Base-by-base conservation (phyloP, 352 stramenopile genomes). In the Phytophthora constricta region DNA sequence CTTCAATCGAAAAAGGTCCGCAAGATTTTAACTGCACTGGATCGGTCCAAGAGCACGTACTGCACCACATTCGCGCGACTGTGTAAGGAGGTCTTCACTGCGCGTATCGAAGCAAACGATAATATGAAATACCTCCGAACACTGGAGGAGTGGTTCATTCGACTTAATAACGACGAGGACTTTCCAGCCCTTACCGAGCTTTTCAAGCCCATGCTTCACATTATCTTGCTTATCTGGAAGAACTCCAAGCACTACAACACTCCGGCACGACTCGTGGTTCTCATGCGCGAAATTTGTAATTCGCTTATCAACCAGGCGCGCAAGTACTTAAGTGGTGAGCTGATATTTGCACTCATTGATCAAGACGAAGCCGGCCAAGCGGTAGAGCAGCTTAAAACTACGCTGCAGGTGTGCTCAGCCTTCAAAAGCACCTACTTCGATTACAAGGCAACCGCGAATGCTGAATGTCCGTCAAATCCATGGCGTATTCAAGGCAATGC, bases 231-330 rank as follows among this genome's bases (percentile, higher is more conserved):
- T 20, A 99, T 99, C 64, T 99, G 97, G 97, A 99, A 99, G 75
- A 98, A 99, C 80, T 99, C 95, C 23, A 98, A 98, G 74, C 92
- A 99, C 77, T 99, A 99, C 90, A 99, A 99, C 77, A 99, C 96
- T 8, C 93, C 97, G 0, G 93, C 93, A 20, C 79, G 97, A 1
- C 86, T 99, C 31, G 97, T 99, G 1, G 96, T 99, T 34, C 80
- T 99, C 43, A 98, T 99, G 81, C 87, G 96, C 39, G 95, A 99
- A 80, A 99, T 99, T 61, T 99, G 97, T 84, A 99, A 99, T 77
- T 97, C 91, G 14, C 75, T 99, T 5, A 98, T 99, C 63, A 92
- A 95, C 42, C 93, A 98, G 68, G 90, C 92, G 23, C 81, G 89
- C 22, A 96, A 97, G 58, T 98, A 98, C 58, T 74, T 98, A 13